phyloP scores from a whole-genome alignment of 208 protist genomes.

The Crithidia fasciculata region DNA sequence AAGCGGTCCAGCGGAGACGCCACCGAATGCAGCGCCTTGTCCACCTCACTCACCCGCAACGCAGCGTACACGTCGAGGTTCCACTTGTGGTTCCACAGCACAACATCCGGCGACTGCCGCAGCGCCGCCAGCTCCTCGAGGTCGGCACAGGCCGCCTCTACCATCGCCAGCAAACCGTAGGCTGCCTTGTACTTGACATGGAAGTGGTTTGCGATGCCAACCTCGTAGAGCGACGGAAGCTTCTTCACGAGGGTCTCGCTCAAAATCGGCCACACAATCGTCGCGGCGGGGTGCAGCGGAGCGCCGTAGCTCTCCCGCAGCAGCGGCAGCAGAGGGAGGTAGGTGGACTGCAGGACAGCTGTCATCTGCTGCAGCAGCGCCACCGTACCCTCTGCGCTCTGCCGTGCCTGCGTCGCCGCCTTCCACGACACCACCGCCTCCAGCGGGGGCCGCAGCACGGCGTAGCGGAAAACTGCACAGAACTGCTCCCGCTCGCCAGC shows the following conservation, averaged over 20 bases:
- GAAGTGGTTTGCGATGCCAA: constrained; percentile 80
- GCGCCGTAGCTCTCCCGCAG: constrained; percentile 50
- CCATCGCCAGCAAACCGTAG: constrained; percentile 60
- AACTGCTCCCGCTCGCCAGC: constrained; percentile 52
- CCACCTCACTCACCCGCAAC: constrained; percentile 64
- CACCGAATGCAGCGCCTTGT: constrained; percentile 39
- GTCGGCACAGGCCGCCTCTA: constrained; percentile 59
- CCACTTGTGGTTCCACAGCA: constrained; percentile 87
- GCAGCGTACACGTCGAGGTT: constrained; percentile 89
- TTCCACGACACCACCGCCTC: constrained; percentile 84
- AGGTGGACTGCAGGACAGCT: constrained; percentile 33
- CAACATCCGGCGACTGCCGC: constrained; percentile 66
- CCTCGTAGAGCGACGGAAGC: constrained; percentile 77
- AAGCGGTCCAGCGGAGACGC: constrained; percentile 30
- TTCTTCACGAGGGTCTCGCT: constrained; percentile 82
- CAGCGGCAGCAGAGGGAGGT: constrained; percentile 62
- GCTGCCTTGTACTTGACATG: constrained; percentile 71
- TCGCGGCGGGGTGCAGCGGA: constrained; percentile 47
- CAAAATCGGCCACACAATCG: constrained; percentile 82
- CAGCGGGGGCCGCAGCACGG: constrained; percentile 60
- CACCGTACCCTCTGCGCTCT: constrained; percentile 63
- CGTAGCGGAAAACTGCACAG: constrained; percentile 60
- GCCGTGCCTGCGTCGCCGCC: constrained; percentile 74
- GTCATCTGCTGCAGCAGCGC: constrained; percentile 59
- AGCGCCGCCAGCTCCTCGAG: constrained; percentile 61